Conservation (phyloP, 2,329 filamentous ascomycete genomes). For the Alternaria dauci region DNA sequence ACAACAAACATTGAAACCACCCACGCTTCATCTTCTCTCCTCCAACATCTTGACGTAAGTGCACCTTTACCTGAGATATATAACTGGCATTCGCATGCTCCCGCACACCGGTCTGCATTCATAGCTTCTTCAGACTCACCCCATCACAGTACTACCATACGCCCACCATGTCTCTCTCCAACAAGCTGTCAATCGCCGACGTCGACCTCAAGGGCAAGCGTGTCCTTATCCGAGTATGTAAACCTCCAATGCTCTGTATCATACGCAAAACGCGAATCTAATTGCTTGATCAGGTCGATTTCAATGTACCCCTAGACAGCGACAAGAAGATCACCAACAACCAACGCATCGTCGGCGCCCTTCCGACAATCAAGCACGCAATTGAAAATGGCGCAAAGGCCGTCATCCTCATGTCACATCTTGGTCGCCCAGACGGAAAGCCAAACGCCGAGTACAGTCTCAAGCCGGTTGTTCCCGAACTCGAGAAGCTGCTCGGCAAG, state of each 20-base stretch:
- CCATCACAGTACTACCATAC: conserved; percentile 13
- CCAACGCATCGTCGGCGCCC: conserved; percentile 95
- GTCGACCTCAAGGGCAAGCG: conserved; percentile 98
- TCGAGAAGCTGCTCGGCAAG: conserved; percentile 88
- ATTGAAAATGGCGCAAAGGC: conserved; percentile 89
- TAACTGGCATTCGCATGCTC: conserved; percentile 10
- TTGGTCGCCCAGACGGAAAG: conserved; percentile 93
- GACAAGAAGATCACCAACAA: conserved; percentile 97
- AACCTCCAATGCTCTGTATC: conserved; percentile 20
- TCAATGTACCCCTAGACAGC: conserved; percentile 96
- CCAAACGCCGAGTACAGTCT: conserved; percentile 92
- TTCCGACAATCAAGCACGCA: conserved; percentile 95
- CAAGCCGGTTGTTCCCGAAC: conserved; percentile 87
- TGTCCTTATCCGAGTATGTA: conserved; percentile 91
- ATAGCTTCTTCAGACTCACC: conserved; percentile 7
- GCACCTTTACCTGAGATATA: conserved; percentile 8
- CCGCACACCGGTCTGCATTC: neutral
- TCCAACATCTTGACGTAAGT: conserved; percentile 32
- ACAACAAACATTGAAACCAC: conserved; percentile 30
- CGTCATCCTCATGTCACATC: conserved; percentile 97
- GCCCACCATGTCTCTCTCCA: conserved; percentile 87
- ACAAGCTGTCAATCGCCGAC: conserved; percentile 96
- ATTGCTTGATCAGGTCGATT: conserved; percentile 79
- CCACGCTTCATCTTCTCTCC: conserved; percentile 18
- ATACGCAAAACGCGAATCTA: conserved; percentile 13